phyloP scores from a whole-genome alignment of 73 alveolate genomes.

The Stentor coeruleus region DNA sequence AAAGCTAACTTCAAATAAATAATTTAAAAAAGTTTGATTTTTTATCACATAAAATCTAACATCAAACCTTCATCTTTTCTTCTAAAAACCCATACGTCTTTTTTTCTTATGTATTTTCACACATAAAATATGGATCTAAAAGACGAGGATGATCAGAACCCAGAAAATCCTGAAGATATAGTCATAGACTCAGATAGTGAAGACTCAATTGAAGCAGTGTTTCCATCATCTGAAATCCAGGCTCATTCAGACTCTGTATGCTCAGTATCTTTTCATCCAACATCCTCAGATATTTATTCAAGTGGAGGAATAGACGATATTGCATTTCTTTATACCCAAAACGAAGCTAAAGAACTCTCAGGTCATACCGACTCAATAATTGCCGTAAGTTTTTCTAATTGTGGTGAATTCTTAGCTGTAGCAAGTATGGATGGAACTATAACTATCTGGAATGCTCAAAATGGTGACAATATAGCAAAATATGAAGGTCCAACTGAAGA shows the following conservation, averaged over 20 bases:
- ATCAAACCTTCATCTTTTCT: no score
- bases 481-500: constrained; percentile 11
- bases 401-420: constrained; percentile 4
- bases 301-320: constrained; percentile 13
- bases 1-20: no score
- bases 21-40: no score
- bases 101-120: no score
- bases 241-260: constrained; percentile 12
- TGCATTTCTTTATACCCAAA: not conserved
- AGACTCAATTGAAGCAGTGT: not conserved
- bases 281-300: not conserved
- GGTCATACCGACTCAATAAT: constrained; percentile 14
- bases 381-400: not conserved
- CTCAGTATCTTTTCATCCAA: constrained; percentile 20
- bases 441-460: not conserved
- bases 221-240: constrained; percentile 1
- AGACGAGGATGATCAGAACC: no score
- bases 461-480: not conserved
- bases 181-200: not conserved
- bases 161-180: no score
- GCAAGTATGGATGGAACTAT: constrained; percentile 17
- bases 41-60: no score
- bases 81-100: no score
- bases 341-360: not conserved
- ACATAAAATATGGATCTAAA: no score